Conservation (phyloP, 148 eudicot species). For the Persicaria tinctoria region DNA sequence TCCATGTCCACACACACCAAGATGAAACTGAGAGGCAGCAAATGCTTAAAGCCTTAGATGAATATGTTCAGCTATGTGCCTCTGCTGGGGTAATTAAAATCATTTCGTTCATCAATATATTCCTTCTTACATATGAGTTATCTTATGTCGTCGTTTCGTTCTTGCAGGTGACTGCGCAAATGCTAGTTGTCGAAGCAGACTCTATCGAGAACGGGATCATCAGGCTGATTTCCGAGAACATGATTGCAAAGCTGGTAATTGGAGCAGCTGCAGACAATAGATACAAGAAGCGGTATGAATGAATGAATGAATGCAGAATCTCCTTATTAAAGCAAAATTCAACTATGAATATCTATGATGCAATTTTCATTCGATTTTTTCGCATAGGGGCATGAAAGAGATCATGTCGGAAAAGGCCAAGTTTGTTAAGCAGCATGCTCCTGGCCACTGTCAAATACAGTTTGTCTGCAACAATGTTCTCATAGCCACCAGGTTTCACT, state of each 20-base stretch:
- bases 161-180: slow-evolving; percentile 45
- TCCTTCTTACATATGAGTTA: no score
- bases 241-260: slow-evolving; percentile 74
- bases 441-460: no score
- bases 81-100: slow-evolving; percentile 33
- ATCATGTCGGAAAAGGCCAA: no score
- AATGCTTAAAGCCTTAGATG: slow-evolving; percentile 30
- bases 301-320: no score
- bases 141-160: not conserved
- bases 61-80: slow-evolving; percentile 31
- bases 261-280: slow-evolving; percentile 71
- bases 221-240: slow-evolving; percentile 44
- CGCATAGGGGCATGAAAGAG: no score
- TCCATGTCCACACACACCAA: slow-evolving; percentile 41
- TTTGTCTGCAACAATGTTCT: no score
- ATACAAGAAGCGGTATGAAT: slow-evolving; percentile 12
- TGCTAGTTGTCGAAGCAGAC: slow-evolving; percentile 35
- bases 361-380: no score
- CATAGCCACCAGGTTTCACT: no score
- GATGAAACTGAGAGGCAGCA: slow-evolving; percentile 35
- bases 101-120: no score
- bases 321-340: no score
- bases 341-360: no score
- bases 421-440: no score
- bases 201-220: slow-evolving; percentile 77